These are phyloP conservation scores for Syzygium malaccense DNA, from an alignment of 441 rosid genomes.

Conservation along the genomic window DNA sequence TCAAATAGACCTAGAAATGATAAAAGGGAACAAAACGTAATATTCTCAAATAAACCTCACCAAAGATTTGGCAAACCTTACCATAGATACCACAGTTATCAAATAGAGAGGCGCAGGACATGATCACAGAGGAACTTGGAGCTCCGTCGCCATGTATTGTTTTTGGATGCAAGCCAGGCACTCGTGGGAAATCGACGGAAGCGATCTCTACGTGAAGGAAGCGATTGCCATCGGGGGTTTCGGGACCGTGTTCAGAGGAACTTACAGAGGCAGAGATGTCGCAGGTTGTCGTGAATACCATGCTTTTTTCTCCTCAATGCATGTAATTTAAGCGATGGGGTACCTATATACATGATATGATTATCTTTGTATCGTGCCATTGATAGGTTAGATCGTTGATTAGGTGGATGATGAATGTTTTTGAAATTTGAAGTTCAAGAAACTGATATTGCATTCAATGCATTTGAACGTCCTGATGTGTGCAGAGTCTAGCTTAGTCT, in stretches of 20 bases:
- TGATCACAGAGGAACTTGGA: not conserved
- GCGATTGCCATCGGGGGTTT: not conserved
- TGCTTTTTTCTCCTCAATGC: not conserved
- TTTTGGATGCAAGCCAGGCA: not conserved
- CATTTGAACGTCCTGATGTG: not conserved
- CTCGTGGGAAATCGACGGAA: not conserved
- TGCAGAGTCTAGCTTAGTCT: not conserved
- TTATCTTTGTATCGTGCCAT: not conserved
- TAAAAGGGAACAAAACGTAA: not conserved
- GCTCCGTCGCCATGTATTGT: not conserved
- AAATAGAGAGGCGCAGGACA: not conserved
- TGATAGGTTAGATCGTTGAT: not conserved
- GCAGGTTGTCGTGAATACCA: not conserved
- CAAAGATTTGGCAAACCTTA: not conserved
- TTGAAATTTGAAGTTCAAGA: not conserved
- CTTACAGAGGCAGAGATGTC: not conserved
- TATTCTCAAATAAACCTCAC: not conserved
- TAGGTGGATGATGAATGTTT: not conserved
- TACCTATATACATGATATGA: not conserved
- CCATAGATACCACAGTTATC: not conserved
- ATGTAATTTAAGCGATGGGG: not conserved
- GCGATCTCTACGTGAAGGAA: not conserved
- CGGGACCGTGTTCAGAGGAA: not conserved
- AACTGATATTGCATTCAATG: not conserved
- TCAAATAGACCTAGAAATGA: not conserved